These are phyloP conservation scores for Tanacetum coccineum DNA, from an alignment of 129 eudicot genomes.

Conservation along the genomic window DNA sequence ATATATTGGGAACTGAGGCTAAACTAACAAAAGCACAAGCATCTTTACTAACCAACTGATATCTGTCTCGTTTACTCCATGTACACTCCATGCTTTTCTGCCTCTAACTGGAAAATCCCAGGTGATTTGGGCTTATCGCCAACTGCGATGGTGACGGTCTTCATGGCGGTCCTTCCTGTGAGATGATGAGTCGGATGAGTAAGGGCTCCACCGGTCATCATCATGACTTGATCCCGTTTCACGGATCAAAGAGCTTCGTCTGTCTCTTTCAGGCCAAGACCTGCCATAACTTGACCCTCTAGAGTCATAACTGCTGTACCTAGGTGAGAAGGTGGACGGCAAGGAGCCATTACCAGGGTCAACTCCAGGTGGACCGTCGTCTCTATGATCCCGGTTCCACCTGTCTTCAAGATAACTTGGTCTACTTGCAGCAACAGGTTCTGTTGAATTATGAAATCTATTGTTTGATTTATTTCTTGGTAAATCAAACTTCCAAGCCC, in stretches of 20 bases:
- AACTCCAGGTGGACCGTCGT: constrained; percentile 74
- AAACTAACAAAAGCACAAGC: constrained; percentile 30
- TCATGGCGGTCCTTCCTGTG: constrained; percentile 34
- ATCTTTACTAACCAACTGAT: constrained; percentile 23
- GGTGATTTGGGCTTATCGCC: constrained; percentile 25
- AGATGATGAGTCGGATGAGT: constrained; percentile 23
- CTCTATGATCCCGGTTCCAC: constrained; percentile 45
- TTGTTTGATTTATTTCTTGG: constrained; percentile 47
- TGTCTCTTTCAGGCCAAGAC: constrained; percentile 48
- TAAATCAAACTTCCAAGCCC: constrained; percentile 39
- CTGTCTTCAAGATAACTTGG: constrained; percentile 46
- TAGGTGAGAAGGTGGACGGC: constrained; percentile 39
- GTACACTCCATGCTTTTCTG: constrained; percentile 23
- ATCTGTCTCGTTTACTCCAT: constrained; percentile 17
- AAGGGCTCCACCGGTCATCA: constrained; percentile 33
- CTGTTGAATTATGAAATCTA: constrained; percentile 38
- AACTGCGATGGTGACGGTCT: constrained; percentile 31
- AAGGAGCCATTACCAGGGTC: constrained; percentile 47
- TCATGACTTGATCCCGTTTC: constrained; percentile 34
- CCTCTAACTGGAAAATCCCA: background rate
- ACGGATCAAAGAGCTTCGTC: constrained; percentile 44
- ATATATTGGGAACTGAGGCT: constrained; percentile 19
- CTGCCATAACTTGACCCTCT: constrained; percentile 62
- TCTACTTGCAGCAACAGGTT: constrained; percentile 22
- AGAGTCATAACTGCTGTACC: constrained; percentile 43